A percentile compares a stretch with the other conserved stretches of the same genome.
These are phyloP conservation scores for Lasiosphaeris hirsuta DNA, from an alignment of 495 filamentous ascomycete species.

Conservation along the genomic window DNA sequence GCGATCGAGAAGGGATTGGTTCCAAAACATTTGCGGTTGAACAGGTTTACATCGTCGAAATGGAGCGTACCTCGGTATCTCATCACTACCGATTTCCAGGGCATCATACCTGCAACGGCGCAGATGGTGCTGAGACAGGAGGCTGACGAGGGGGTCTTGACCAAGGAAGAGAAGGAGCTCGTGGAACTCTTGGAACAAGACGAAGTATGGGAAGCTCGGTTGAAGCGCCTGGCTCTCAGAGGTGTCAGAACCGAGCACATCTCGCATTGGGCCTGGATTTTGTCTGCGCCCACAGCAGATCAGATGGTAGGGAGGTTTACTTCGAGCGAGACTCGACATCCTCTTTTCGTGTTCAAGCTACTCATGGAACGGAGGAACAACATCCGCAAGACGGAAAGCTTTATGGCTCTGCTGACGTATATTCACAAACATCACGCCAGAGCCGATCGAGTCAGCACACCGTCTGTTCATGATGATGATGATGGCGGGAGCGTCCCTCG, in stretches of 20 bases:
- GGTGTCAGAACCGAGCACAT: conserved; percentile 29
- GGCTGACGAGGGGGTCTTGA: neutral
- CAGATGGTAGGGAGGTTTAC: conserved; percentile 32
- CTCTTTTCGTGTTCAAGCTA: conserved; percentile 36
- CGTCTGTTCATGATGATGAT: conserved; percentile 20
- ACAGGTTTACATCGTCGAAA: too few species aligned
- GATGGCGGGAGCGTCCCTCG: conserved; percentile 12
- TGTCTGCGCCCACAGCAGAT: conserved; percentile 35
- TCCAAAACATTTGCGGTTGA: too few species aligned
- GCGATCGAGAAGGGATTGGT: too few species aligned
- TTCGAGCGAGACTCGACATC: conserved; percentile 31
- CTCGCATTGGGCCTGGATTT: conserved; percentile 42
- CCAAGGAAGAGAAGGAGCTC: neutral
- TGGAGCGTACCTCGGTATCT: neutral
- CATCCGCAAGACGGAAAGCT: conserved; percentile 24
- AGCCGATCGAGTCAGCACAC: too few species aligned
- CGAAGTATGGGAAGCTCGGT: conserved; percentile 28
- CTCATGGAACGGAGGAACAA: conserved; percentile 32
- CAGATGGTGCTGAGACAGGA: conserved; percentile 32
- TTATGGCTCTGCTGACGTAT: conserved; percentile 33
- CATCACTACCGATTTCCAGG: neutral
- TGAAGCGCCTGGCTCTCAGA: conserved; percentile 21
- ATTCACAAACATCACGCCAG: conserved; percentile 25
- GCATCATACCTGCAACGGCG: conserved; percentile 25
- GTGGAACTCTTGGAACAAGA: conserved; percentile 13